These are phyloP conservation scores for Acephala macrosclerotiorum DNA, from an alignment of 2,329 filamentous ascomycete genomes.

Conservation along the genomic window DNA sequence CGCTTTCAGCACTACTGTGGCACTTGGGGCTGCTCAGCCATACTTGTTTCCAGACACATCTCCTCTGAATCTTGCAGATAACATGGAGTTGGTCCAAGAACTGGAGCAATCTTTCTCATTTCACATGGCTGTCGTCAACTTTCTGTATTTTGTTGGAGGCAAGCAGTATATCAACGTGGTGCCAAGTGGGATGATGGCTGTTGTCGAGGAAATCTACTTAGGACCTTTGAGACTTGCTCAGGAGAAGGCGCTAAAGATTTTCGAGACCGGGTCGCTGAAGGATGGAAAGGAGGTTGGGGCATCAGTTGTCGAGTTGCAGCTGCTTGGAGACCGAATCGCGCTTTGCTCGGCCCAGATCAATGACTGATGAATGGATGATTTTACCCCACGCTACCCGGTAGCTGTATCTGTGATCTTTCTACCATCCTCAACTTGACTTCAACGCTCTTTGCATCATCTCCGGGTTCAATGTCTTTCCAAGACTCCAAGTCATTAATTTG, in stretches of 20 bases:
- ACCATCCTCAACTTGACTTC: too few species aligned
- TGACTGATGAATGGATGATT: conserved; percentile 5
- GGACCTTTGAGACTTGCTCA: conserved; percentile 58
- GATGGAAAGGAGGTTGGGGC: conserved; percentile 11
- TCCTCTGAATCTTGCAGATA: conserved; percentile 52
- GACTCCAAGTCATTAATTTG: too few species aligned
- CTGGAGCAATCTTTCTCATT: conserved; percentile 60
- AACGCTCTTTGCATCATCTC: too few species aligned
- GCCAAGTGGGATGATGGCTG: conserved; percentile 62
- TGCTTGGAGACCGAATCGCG: conserved; percentile 33
- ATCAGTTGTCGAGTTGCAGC: conserved; percentile 33
- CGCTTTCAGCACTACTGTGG: conserved; percentile 60
- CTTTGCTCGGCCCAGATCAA: neutral
- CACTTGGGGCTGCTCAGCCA: conserved; percentile 67
- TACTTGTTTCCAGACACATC: conserved; percentile 65
- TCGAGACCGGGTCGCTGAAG: conserved; percentile 16
- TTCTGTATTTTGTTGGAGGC: conserved; percentile 63
- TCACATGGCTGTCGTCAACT: conserved; percentile 66
- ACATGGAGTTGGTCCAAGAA: conserved; percentile 56
- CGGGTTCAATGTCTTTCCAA: too few species aligned
- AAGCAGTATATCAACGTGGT: conserved; percentile 56
- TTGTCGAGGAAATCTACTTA: conserved; percentile 65
- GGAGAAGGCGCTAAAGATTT: conserved; percentile 36
- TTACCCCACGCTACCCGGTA: neutral
- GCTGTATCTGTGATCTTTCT: too few species aligned